Percentiles rank a stretch among this genome's conserved stretches.
Conservation (phyloP, 139 green algal species). For the Micractinium sp. region DNA sequence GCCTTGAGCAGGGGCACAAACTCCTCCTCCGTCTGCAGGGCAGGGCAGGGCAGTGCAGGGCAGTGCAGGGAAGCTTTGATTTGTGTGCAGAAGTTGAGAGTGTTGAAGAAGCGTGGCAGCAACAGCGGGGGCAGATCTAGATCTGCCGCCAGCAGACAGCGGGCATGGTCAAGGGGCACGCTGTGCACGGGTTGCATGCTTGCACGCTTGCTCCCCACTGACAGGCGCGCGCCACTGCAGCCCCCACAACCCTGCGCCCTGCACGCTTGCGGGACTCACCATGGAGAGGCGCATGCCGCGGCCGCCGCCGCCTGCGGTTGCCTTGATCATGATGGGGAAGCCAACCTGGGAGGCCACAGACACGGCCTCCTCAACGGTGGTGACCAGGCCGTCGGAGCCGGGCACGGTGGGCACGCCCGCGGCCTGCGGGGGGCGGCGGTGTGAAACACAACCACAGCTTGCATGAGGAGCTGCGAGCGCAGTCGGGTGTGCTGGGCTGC, state of each 20-base stretch:
- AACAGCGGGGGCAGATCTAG: too few relatives aligned
- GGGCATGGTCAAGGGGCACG: too few relatives aligned
- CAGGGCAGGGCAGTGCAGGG: background rate
- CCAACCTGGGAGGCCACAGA: slow-evolving; percentile 72
- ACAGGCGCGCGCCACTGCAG: background rate
- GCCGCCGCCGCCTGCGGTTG: slow-evolving; percentile 88
- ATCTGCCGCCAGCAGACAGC: too few relatives aligned
- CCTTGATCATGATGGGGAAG: slow-evolving; percentile 98
- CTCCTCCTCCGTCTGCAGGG: slow-evolving; percentile 68
- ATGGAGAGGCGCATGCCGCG: slow-evolving; percentile 89
- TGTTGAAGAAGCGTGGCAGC: background rate
- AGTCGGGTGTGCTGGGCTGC: too few relatives aligned
- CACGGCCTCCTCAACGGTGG: slow-evolving; percentile 71
- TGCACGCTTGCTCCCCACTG: too few relatives aligned
- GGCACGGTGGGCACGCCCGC: slow-evolving; percentile 95
- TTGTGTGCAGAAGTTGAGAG: too few relatives aligned
- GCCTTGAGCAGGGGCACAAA: slow-evolving; percentile 85
- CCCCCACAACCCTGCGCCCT: background rate
- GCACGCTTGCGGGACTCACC: background rate
- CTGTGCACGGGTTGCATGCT: too few relatives aligned
- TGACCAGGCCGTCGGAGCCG: slow-evolving; percentile 89
- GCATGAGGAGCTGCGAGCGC: too few relatives aligned
- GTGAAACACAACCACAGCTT: background rate
- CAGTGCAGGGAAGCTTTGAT: too few relatives aligned
- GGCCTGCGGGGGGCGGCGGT: slow-evolving; percentile 46